These are phyloP conservation scores for Phytopythium mirpurense DNA, from an alignment of 352 stramenopile genomes.

Conservation along the genomic window DNA sequence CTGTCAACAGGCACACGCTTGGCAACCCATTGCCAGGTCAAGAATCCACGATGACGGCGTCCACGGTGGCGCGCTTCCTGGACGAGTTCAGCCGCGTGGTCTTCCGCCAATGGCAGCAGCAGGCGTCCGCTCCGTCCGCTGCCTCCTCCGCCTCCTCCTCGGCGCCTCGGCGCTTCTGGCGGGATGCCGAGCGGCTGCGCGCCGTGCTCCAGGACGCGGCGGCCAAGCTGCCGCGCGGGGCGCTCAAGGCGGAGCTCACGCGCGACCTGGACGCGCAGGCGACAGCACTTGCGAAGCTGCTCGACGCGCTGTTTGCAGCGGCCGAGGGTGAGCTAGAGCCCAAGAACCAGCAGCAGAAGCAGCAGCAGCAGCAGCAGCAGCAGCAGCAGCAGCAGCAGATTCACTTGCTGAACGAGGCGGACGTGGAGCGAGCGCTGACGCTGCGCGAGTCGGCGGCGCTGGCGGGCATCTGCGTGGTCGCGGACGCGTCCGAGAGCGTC, in stretches of 20 bases:
- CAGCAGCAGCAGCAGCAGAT: conserved; percentile 2
- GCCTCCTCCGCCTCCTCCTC: conserved; percentile 2
- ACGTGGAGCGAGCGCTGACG: conserved; percentile 46
- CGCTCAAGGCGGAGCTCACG: conserved; percentile 39
- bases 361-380: neutral
- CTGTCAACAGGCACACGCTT: neutral
- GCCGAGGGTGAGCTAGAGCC: conserved; percentile 6
- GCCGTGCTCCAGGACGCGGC: conserved; percentile 46
- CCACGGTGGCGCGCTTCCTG: conserved; percentile 50
- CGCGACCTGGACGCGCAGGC: conserved; percentile 28
- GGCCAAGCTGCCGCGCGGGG: conserved; percentile 46
- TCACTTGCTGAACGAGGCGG: conserved; percentile 50
- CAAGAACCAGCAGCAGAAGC: neutral
- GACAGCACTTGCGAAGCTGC: conserved; percentile 20
- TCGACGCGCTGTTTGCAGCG: conserved; percentile 27
- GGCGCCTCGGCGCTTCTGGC: conserved; percentile 38
- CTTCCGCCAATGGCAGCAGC: conserved; percentile 51
- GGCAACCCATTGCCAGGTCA: neutral
- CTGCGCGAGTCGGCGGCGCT: conserved; percentile 12
- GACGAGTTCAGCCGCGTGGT: conserved; percentile 45
- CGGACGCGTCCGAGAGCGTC: conserved; percentile 5
- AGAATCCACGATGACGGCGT: conserved; percentile 16
- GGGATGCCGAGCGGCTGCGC: conserved; percentile 28
- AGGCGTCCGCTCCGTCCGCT: conserved; percentile 5
- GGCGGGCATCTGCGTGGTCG: neutral